Base-by-base conservation (phyloP, 257 asterid species). In the Fraxinus pennsylvanica region DNA sequence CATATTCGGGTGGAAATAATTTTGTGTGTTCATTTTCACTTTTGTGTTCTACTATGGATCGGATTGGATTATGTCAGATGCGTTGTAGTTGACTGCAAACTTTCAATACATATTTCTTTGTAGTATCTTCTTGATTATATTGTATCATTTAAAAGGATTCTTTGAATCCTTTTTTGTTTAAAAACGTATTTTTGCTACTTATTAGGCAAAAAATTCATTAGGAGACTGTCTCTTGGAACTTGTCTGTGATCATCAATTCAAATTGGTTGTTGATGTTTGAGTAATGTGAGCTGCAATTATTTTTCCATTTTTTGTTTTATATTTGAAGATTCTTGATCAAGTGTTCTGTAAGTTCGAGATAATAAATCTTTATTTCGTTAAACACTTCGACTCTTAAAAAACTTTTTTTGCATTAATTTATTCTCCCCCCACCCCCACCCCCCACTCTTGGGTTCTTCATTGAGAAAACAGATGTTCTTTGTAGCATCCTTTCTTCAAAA, bases 1-100 rank as follows among this genome's bases (percentile, higher is more conserved):
- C 15, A 6, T 41, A 77, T 54, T 65, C 43, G 35, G 81, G 50
- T 52, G 81, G 41, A 47, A 72, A 43, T 50, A 77, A 43, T 63
- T 77, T 76, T 15, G 43, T 43, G 25, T 39, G 32, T 21, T 30
- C 43, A 50, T 78, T 57, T 74, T 61, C 10, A n/a, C 33, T 77
- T 76, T 67, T 57, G 79, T 36, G 79, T 39, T 74, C 30, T 61
- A 22, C 21, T 68, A 59, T 47, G 35, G 33, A 33, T 9, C 10
- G 75, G 75, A 66, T 50, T 76, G 72, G 79, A 68, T 17, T 25
- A 59, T 74, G 25, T 39, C 67, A 25, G 72, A 65, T 65, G 35
- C 79, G 86, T 71, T 82, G 77, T 74, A 71, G 45, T 73, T 57
- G 78, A 75, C 50, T 33, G 78, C 71, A 65, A 70, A 39, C 72